Conservation (phyloP, 306 rosid species). For the Castanea sativa region DNA sequence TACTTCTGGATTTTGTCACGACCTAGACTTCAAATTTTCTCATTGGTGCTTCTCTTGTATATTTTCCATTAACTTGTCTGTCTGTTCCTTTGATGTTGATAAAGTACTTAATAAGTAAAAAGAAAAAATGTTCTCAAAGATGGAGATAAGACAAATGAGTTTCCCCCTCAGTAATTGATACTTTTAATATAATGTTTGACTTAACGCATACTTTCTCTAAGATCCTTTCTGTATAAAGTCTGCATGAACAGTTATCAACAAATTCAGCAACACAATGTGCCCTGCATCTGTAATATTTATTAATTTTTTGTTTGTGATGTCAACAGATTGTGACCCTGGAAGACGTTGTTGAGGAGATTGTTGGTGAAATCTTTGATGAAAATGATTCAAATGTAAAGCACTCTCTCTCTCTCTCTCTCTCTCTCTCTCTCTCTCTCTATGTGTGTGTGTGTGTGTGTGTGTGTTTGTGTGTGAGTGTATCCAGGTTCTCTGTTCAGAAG, state of each 20-base stretch:
- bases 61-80: neutral
- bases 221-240: neutral
- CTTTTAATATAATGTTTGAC: slow-evolving; percentile 1
- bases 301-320: slow-evolving; percentile 6
- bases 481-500: neutral
- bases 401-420: neutral
- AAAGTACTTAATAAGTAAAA: neutral
- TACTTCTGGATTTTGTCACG: neutral
- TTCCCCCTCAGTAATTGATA: slow-evolving; percentile 1
- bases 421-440: neutral
- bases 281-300: slow-evolving; percentile 9
- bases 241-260: slow-evolving; percentile 14
- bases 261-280: neutral
- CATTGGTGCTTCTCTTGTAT: neutral
- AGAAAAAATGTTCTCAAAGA: neutral
- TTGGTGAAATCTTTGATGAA: slow-evolving; percentile 98
- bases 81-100: neutral
- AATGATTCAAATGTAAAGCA: slow-evolving; percentile 86
- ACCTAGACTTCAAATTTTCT: neutral
- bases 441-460: too few species aligned
- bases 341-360: slow-evolving; percentile 98
- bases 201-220: slow-evolving; percentile 5
- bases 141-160: neutral
- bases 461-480: too few species aligned
- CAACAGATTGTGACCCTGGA: slow-evolving; percentile 84